Evolutionary conservation across 768 basidiomycete species (phyloP).

Genomic region (Mycena albidolilacea): DNA sequence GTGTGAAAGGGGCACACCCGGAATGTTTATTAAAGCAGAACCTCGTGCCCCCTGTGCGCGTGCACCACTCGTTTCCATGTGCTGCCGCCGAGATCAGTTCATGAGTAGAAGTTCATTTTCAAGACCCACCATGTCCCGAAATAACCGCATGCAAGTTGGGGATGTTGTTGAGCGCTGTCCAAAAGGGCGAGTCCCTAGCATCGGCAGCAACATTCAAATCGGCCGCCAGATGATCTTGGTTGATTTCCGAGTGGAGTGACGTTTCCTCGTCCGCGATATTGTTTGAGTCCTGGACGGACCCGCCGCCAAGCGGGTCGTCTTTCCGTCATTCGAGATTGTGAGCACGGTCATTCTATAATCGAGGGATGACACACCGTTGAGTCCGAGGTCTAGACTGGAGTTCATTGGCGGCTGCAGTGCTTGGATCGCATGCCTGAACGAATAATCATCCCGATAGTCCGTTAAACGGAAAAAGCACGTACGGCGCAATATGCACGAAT

Average conservation of each 20-base stretch:
- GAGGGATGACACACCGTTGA: constrained; percentile 1
- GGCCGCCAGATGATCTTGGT: background rate
- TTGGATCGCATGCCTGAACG: constrained; percentile 10
- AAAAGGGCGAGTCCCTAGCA: constrained; percentile 70
- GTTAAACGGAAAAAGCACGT: background rate
- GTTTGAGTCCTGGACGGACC: constrained; percentile 16
- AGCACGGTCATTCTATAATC: background rate
- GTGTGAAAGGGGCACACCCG: constrained; percentile 52
- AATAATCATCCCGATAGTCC: background rate
- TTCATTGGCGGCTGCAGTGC: background rate
- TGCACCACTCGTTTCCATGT: constrained; percentile 88
- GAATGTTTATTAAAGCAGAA: constrained; percentile 88
- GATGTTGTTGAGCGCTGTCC: constrained; percentile 70
- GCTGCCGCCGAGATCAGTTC: constrained; percentile 54
- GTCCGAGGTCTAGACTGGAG: background rate
- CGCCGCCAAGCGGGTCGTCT: constrained; percentile 16
- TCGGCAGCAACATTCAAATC: background rate
- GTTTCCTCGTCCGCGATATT: background rate
- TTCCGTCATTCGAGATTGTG: background rate
- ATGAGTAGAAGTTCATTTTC: background rate
- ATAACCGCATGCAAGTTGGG: constrained; percentile 78
- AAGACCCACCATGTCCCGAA: constrained; percentile 75
- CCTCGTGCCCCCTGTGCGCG: constrained; percentile 72
- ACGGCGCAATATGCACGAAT: constrained; percentile 19
- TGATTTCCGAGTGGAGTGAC: background rate